Conservation (phyloP, 2,329 filamentous ascomycete genomes). For the Beauveria caledonica region DNA sequence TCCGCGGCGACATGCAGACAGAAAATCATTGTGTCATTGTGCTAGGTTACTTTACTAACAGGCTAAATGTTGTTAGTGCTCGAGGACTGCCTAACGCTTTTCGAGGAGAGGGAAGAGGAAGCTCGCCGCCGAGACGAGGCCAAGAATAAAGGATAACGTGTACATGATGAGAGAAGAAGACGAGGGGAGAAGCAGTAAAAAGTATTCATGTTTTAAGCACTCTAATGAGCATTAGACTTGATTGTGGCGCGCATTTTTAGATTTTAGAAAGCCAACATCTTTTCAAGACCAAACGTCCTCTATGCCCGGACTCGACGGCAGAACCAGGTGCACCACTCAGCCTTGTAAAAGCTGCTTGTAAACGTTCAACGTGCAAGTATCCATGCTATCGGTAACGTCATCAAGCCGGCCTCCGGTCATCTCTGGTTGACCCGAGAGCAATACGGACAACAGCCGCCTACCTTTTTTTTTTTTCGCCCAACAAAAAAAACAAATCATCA, state of each 20-base stretch:
- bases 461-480: too few species aligned
- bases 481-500: too few species aligned
- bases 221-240: neutral
- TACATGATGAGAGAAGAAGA: neutral
- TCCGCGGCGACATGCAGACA: neutral
- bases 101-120: constrained; percentile 25
- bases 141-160: constrained; percentile 6
- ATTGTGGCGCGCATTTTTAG: neutral
- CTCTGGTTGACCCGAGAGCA: too few species aligned
- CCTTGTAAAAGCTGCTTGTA: too few species aligned
- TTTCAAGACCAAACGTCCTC: neutral
- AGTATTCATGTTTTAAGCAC: neutral
- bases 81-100: constrained; percentile 37
- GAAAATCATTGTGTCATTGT: neutral
- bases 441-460: too few species aligned
- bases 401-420: too few species aligned
- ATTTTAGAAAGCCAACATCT: neutral
- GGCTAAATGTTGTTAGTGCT: constrained; percentile 21
- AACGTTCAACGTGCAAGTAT: too few species aligned
- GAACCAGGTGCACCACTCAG: too few species aligned
- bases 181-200: neutral
- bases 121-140: neutral
- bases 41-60: neutral
- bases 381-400: too few species aligned
- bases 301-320: too few species aligned